Conservation (phyloP, 1,284 basidiomycete species). For the Erythrobasidium hasegawianum region DNA sequence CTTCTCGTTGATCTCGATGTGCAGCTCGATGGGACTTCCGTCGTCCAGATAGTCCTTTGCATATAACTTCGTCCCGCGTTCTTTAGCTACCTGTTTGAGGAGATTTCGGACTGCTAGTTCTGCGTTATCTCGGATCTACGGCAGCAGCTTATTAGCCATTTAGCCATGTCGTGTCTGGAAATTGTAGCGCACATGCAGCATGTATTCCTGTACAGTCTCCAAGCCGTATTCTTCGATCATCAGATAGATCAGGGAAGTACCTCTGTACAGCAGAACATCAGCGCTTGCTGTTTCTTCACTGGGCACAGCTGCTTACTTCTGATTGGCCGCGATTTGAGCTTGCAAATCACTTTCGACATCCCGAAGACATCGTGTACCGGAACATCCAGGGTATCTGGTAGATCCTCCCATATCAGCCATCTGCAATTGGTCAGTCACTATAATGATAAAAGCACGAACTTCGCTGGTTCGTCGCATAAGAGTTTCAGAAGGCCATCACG, state of each 20-base stretch:
- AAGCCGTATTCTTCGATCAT: slow-evolving; percentile 85
- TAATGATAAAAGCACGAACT: too few species aligned
- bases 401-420: too few species aligned
- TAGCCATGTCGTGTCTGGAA: too few species aligned
- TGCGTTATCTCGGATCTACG: slow-evolving; percentile 75
- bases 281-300: too few species aligned
- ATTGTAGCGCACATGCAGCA: slow-evolving; percentile 61
- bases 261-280: too few species aligned
- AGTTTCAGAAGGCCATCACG: slow-evolving; percentile 67
- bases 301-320: too few species aligned
- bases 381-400: slow-evolving; percentile 46
- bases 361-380: slow-evolving; percentile 55
- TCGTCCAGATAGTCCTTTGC: slow-evolving; percentile 81
- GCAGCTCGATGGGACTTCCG: slow-evolving; percentile 77
- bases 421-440: too few species aligned
- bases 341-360: slow-evolving; percentile 91
- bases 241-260: slow-evolving; percentile 48
- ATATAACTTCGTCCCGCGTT: slow-evolving; percentile 58
- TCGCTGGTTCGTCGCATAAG: slow-evolving; percentile 79
- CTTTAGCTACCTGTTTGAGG: slow-evolving; percentile 68
- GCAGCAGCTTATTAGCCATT: too few species aligned
- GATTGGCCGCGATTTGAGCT: slow-evolving; percentile 93
- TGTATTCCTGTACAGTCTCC: slow-evolving; percentile 83
- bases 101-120: slow-evolving; percentile 82
- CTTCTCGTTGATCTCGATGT: slow-evolving; percentile 71